Evolutionary conservation across 345 rosid genomes (phyloP), one percentile per base, ranked within the genome.

Genomic region (Physaria fendleri): DNA sequence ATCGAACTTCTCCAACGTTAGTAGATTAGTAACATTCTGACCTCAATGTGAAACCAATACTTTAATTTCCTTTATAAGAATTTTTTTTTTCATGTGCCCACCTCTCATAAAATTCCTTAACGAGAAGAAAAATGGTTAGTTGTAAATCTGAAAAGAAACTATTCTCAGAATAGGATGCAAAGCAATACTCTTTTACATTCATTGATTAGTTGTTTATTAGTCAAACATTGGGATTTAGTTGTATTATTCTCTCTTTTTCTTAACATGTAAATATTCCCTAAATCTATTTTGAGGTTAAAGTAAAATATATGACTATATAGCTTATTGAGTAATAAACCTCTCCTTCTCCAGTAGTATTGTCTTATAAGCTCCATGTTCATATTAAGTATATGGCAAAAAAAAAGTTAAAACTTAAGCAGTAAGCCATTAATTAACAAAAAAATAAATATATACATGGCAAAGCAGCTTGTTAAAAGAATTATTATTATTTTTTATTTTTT

Each of bases 251-350:
- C 16, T 43, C 29, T 15, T 46, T 52, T 61, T 23, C 57, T 10
- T 54, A 61, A 61, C 62, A 68, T 68, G 73, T 53, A 60, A 45
- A 61, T 61, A 69, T 69, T 69, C 73, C 62, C n/a, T n/a, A n/a
- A n/a, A n/a, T n/a, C n/a, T n/a, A n/a, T 20, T 42, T 17, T 18
- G 1, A 0, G 6, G 46, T 9, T 17, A 4, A 20, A 39, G 22
- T 39, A 39, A 59, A 22, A 20, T 12, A 7, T 7, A 17, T 16
- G 6, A 41, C 2, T 14, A 3, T 3, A 29, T 45, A 7, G 24
- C 15, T 45, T 7, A 1, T 59, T 16, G 2, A 3, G 5, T 33
- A 14, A 6, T 23, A 14, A 59, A 59, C 34, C 15, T 45, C 24
- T 22, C 17, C 34, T 23, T 45, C 24, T 22, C 17, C 12, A 33